Conservation (phyloP, 1,139 yeast genomes). For the Scheffersomyces titani region DNA sequence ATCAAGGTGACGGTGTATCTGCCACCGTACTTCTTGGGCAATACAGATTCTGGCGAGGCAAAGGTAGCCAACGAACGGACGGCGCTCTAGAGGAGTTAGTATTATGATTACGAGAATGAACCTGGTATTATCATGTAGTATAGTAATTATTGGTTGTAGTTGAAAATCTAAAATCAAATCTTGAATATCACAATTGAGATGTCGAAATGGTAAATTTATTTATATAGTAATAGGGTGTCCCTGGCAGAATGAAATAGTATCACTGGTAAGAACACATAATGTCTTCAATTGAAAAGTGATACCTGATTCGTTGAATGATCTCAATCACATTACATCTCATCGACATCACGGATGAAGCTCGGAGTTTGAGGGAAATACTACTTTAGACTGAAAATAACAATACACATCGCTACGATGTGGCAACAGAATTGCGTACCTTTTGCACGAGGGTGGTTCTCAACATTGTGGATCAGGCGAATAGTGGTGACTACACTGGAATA, state of each 20-base stretch:
- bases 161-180: not conserved
- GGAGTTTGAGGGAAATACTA: not conserved
- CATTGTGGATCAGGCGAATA: conserved; percentile 15
- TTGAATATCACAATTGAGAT: too few species aligned
- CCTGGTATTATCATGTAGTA: not conserved
- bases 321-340: not conserved
- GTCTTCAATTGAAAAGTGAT: not conserved
- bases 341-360: not conserved
- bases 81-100: conserved; percentile 27
- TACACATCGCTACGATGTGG: not conserved
- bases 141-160: not conserved
- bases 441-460: conserved; percentile 28
- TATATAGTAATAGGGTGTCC: too few species aligned
- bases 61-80: conserved; percentile 51
- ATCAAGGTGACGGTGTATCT: conserved; percentile 88
- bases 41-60: conserved; percentile 58
- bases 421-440: conserved; percentile 22
- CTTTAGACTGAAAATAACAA: not conserved
- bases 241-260: not conserved
- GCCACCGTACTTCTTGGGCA: conserved; percentile 94
- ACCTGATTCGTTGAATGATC: not conserved
- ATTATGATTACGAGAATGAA: not conserved
- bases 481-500: not conserved
- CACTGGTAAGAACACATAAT: not conserved
- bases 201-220: not conserved